These are phyloP conservation scores for Arabis alpina DNA, from an alignment of 345 rosid species.

Conservation along the genomic window DNA sequence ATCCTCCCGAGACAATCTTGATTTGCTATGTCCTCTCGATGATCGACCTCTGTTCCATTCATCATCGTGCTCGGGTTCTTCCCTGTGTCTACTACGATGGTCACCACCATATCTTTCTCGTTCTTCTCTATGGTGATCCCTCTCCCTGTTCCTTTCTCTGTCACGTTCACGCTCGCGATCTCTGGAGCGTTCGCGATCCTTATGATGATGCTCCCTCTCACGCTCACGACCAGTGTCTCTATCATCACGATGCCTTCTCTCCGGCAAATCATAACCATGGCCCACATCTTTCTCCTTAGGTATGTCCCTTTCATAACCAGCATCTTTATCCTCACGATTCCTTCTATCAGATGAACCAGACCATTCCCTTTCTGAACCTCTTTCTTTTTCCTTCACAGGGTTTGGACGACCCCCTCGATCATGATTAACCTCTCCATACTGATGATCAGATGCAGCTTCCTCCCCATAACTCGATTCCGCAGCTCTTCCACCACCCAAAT, in stretches of 20 bases:
- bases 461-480: conserved; percentile 88
- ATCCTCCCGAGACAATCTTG: conserved; percentile 62
- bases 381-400: conserved; percentile 67
- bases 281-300: conserved; percentile 67
- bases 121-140: conserved; percentile 67
- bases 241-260: conserved; percentile 68
- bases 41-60: conserved; percentile 70
- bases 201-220: conserved; percentile 63
- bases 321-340: conserved; percentile 71
- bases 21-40: conserved; percentile 67
- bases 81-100: conserved; percentile 57
- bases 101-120: conserved; percentile 63
- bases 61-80: conserved; percentile 67
- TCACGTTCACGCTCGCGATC: conserved; percentile 60
- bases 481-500: conserved; percentile 72
- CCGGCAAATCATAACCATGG: conserved; percentile 61
- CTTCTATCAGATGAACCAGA: conserved; percentile 76
- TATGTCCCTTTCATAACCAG: conserved; percentile 58
- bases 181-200: conserved; percentile 67
- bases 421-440: conserved; percentile 70
- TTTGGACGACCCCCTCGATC: conserved; percentile 67
- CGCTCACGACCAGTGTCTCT: conserved; percentile 67
- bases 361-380: conserved; percentile 73
- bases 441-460: conserved; percentile 85
- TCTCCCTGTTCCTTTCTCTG: conserved; percentile 62